phyloP scores from a whole-genome alignment of 2,329 filamentous ascomycete genomes.

The Drechslerella dactyloides region DNA sequence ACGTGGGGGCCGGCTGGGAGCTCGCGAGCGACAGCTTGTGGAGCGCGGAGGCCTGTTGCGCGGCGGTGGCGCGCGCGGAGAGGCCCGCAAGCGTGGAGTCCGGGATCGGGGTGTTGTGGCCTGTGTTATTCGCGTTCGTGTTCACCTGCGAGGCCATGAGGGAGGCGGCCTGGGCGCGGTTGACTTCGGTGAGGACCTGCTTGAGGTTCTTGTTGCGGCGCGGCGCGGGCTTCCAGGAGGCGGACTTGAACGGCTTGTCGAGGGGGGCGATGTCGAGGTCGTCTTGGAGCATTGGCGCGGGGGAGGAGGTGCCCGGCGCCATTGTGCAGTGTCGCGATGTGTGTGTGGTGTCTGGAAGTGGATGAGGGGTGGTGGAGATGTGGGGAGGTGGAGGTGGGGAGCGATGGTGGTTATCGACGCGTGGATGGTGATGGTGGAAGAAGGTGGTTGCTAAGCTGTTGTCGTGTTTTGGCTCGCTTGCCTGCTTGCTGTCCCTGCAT shows the following conservation, averaged over 20 bases:
- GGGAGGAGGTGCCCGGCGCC: constrained; percentile 21
- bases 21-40: constrained; percentile 70
- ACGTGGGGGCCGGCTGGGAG: constrained; percentile 67
- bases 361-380: neutral
- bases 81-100: constrained; percentile 38
- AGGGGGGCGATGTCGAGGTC: constrained; percentile 87
- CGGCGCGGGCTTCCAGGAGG: constrained; percentile 87
- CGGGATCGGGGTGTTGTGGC: constrained; percentile 56
- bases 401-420: neutral
- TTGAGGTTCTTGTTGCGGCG: constrained; percentile 99
- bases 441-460: constrained; percentile 37
- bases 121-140: constrained; percentile 37
- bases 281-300: constrained; percentile 70
- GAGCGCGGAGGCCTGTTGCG: constrained; percentile 72
- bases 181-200: constrained; percentile 87
- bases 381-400: constrained; percentile 8
- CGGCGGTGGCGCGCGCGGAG: constrained; percentile 57
- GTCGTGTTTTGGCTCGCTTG: constrained; percentile 25
- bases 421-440: constrained; percentile 3
- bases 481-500: too few relatives aligned
- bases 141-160: constrained; percentile 61
- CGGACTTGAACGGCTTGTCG: constrained; percentile 87
- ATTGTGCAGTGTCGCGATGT: constrained; percentile 3
- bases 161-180: constrained; percentile 78
- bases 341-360: neutral